Evolutionary conservation across 768 basidiomycete species (phyloP), one percentile per base, ranked within the genome.

Genomic region (Psilocybe sp.): DNA sequence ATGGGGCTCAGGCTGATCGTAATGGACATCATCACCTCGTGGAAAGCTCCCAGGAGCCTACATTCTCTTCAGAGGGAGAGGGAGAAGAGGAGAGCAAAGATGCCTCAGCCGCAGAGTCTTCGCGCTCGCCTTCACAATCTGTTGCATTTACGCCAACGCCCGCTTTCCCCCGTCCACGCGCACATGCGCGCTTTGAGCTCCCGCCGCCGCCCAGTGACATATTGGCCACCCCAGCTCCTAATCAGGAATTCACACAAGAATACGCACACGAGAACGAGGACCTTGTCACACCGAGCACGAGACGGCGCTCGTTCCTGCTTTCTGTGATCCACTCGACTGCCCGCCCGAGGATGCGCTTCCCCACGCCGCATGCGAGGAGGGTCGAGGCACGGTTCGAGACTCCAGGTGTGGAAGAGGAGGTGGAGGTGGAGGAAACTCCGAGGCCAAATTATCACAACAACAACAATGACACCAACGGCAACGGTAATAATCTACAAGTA

Each of bases 271-370:
- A 52, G 2, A 67, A 72, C 35, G 69, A 75, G 4, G 76, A 81
- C 36, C 77, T 77, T 3, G 64, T 83, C 38, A 92, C 89, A 1
- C 90, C 89, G 2, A 74, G 79, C 54, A 80, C 84, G 11, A 84
- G 87, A 52, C 82, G 88, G 36, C 81, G 83, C 13, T 91, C 88
- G 1, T 92, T 94, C 70, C 78, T 94, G 11, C 78, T 94, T 35
- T 84, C 83, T 8, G 86, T 93, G 7, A 87, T 94, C 62, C 87
- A 91, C 60, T 90, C 90, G 5, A 89, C 85, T 1, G 72, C 87
- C 4, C 83, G 89, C 31, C 89, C 90, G 0, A 79, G 85, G 8
- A 72, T 92, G 61, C 76, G 79, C 60, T 65, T 79, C 57, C 75
- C 81, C 16, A 82, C 89, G 12, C 82, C 88, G 35, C 78, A 85